Percentiles rank a stretch among this genome's conserved stretches.
Conservation (phyloP, 805 yeast genomes). For the Phaffomyces antillensis region DNA sequence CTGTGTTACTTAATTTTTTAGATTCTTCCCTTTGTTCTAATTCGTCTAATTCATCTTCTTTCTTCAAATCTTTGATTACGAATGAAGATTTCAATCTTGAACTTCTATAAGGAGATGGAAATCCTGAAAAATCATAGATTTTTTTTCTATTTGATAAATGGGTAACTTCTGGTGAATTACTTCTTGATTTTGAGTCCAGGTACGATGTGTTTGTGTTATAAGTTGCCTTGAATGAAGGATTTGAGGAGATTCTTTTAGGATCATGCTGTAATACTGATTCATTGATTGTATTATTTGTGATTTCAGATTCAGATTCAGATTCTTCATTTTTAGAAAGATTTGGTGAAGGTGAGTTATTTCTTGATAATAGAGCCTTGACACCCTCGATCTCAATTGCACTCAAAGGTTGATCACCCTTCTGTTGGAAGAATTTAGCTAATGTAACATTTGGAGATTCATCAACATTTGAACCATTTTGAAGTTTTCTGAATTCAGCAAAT, state of each 20-base stretch:
- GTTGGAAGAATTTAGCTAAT: slow-evolving; percentile 61
- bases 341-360: neutral
- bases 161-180: neutral
- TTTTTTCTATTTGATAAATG: slow-evolving; percentile 19
- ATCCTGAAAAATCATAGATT: slow-evolving; percentile 30
- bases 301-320: slow-evolving; percentile 4
- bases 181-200: slow-evolving; percentile 3
- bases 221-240: slow-evolving; percentile 31
- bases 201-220: slow-evolving; percentile 14
- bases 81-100: slow-evolving; percentile 21
- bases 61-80: slow-evolving; percentile 5
- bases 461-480: slow-evolving; percentile 3
- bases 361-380: slow-evolving; percentile 51
- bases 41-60: neutral
- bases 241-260: slow-evolving; percentile 4
- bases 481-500: slow-evolving; percentile 13
- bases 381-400: slow-evolving; percentile 75
- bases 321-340: neutral
- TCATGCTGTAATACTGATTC: slow-evolving; percentile 5
- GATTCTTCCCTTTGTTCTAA: slow-evolving; percentile 5
- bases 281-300: slow-evolving; percentile 4
- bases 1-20: slow-evolving; percentile 38
- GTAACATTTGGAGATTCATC: slow-evolving; percentile 45
- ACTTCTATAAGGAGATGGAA: slow-evolving; percentile 33
- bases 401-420: slow-evolving; percentile 69